phyloP scores from a whole-genome alignment of 2,329 filamentous ascomycete genomes.

The Fusarium poae region DNA sequence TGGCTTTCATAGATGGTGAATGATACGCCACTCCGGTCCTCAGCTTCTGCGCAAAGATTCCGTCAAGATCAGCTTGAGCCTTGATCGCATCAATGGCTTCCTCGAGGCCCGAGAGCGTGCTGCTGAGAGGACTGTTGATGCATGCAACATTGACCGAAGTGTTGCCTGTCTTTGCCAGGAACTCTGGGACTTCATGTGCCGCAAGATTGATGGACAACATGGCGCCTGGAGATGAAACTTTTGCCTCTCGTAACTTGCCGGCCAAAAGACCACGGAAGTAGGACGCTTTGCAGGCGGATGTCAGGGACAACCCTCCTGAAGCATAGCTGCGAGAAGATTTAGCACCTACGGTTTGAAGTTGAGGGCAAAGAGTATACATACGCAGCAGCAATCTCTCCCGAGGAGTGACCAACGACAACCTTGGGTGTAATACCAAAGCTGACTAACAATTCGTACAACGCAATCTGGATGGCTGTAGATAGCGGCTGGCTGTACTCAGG shows the following conservation, averaged over 20 bases:
- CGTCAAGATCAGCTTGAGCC: slow-evolving; percentile 52
- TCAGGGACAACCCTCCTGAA: slow-evolving; percentile 17
- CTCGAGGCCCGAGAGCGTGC: slow-evolving; percentile 63
- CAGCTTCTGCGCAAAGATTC: slow-evolving; percentile 59
- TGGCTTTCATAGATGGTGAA: slow-evolving; percentile 62
- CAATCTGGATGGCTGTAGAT: slow-evolving; percentile 61
- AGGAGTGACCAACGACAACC: slow-evolving; percentile 59
- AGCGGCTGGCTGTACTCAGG: slow-evolving; percentile 58
- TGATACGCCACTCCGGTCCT: slow-evolving; percentile 64
- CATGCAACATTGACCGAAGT: slow-evolving; percentile 52
- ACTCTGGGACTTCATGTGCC: not conserved
- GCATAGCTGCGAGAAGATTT: not conserved
- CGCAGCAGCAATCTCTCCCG: slow-evolving; percentile 62
- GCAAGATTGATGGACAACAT: slow-evolving; percentile 48
- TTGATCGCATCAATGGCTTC: slow-evolving; percentile 56
- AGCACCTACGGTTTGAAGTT: no score
- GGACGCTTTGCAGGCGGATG: slow-evolving; percentile 57
- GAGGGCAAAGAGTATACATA: no score
- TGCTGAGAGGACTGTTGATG: slow-evolving; percentile 63
- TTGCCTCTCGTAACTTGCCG: slow-evolving; percentile 37
- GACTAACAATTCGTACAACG: slow-evolving; percentile 57
- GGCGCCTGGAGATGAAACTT: slow-evolving; percentile 20
- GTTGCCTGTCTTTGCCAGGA: not conserved
- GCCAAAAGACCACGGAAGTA: slow-evolving; percentile 60
- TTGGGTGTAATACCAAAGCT: slow-evolving; percentile 55